Base-by-base conservation (phyloP, 1,284 basidiomycete species). In the Apiotrichum montevideense region DNA sequence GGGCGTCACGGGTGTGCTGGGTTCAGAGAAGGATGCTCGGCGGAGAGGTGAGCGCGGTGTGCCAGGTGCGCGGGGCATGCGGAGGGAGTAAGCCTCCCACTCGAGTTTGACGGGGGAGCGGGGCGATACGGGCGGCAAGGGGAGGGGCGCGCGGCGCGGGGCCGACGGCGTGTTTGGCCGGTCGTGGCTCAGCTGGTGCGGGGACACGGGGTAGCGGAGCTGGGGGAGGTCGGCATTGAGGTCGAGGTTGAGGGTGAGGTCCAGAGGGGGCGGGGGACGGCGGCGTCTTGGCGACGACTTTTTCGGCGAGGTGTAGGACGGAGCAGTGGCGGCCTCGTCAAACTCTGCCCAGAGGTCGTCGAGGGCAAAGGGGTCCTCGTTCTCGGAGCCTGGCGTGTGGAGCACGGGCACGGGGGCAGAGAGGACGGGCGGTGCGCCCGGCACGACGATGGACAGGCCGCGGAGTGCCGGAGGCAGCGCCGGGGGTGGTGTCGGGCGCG, bases 1-100 rank as follows among this genome's bases (percentile, higher is more conserved):
- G 21, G 59, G 57, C 29, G 62, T 59, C 35, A 51, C 42, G 9
- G 63, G 59, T 4, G 58, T 49, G 35, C n/a, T 55, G 9, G 57
- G 46, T 44, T 46, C 11, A 10, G 50, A 32, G 3, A 53, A 33
- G 15, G 60, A 37, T 4, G 58, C 39, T 3, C 21, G 44, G 3
- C 35, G 32, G 46, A n/a, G 53, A 6, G 57, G 46, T 5, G 46
- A 44, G 29, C 29, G 29, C 29, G 29, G 29, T 29, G 29, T 29
- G 3, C 29, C 29, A 2, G 29, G 29, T 29, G 29, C 29, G 29
- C 29, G 29, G 29, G 29, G 29, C 29, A 29, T 29, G 29, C 3
- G 29, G 29, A 29, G 29, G 29, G 29, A 29, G 29, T 29, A 29
- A 3, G 29, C 45, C 21, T 47, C 33, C 42, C 58, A 65, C 32